Evolutionary conservation across 768 basidiomycete genomes (phyloP), one percentile per base, ranked within the genome.

Genomic region (Fibroporia radiculosa): DNA sequence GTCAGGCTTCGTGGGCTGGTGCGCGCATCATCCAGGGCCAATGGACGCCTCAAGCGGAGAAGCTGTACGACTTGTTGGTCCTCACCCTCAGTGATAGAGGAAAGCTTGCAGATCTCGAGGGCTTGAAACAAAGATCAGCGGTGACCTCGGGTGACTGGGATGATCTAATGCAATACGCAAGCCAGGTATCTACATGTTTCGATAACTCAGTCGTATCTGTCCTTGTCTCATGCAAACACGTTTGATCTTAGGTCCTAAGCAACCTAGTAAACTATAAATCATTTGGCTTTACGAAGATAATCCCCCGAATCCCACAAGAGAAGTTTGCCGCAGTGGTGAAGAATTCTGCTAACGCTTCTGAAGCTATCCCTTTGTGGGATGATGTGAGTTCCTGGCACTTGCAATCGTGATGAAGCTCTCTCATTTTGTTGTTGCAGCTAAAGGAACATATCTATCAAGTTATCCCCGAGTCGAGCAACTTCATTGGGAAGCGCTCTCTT

Each of bases 261-360:
- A 81, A 82, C 57, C 67, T 83, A 26, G 72, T 77, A 19, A 91
- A 91, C 63, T 90, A 80, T 65, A 86, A 78, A 59, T 75, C 72
- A 2, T 93, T 93, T 50, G 90, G 90, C 1, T 85, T 84, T 56
- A 86, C 84, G 33, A 93, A 93, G 66, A 84, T 93, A 52, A 58
- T 90, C 38, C 89, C 91, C 18, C 82, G 91, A 18, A 55, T 86
- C 36, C 55, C 77, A 2, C 55, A 70, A 19, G 71, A 67, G 13
- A 79, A 76, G 53, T 90, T 93, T 56, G 74, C 71, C 31, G 69
- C 68, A 5, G 77, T 84, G 26, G 69, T 91, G 14, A 62, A 68
- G 16, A 67, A 70, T 6, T 88, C 84, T n/a, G 65, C 66, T 8
- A 82, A 83, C 49, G 70, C 73, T 3, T 54, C 70, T 1, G 67